Evolutionary conservation across 1,284 basidiomycete genomes (phyloP).

Genomic region (Anthracocystis walkeri): DNA sequence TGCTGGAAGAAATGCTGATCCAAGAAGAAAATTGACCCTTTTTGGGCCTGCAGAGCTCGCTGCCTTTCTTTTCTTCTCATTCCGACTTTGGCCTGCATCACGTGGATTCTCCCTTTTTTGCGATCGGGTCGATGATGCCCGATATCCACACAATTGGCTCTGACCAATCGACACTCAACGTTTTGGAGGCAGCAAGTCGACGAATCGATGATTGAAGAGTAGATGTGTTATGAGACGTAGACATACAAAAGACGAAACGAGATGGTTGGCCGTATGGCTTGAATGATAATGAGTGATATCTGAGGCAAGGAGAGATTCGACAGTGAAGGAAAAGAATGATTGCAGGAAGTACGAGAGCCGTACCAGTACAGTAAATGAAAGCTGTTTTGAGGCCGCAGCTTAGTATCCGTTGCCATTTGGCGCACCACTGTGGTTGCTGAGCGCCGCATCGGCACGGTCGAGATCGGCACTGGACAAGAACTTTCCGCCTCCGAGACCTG

Average conservation of each 20-base stretch:
- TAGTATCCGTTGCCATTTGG: slow-evolving; percentile 31
- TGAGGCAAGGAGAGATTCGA: not conserved
- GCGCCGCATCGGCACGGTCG: slow-evolving; percentile 59
- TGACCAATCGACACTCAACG: not conserved
- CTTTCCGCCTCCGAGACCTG: slow-evolving; percentile 60
- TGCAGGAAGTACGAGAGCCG: too few relatives aligned
- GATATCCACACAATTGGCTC: not conserved
- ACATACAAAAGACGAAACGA: slow-evolving; percentile 6
- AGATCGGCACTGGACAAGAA: slow-evolving; percentile 58
- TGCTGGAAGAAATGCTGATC: slow-evolving; percentile 15
- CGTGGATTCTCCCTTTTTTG: slow-evolving; percentile 15
- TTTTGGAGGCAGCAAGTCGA: not conserved
- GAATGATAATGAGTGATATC: not conserved
- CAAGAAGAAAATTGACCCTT: slow-evolving; percentile 21
- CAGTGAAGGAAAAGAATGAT: not conserved
- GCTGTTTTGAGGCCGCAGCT: too few relatives aligned
- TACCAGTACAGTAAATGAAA: too few relatives aligned
- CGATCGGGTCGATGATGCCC: not conserved
- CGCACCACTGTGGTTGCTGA: slow-evolving; percentile 52
- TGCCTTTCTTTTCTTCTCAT: slow-evolving; percentile 5
- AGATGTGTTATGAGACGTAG: not conserved
- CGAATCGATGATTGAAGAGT: not conserved
- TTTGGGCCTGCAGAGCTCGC: not conserved
- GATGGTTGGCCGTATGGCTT: not conserved
- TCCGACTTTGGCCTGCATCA: slow-evolving; percentile 30